Percentiles rank a stretch among this genome's conserved stretches.
These are phyloP conservation scores for Olyra latifolia DNA, from an alignment of 176 grass and related monocot species.

Conservation along the genomic window DNA sequence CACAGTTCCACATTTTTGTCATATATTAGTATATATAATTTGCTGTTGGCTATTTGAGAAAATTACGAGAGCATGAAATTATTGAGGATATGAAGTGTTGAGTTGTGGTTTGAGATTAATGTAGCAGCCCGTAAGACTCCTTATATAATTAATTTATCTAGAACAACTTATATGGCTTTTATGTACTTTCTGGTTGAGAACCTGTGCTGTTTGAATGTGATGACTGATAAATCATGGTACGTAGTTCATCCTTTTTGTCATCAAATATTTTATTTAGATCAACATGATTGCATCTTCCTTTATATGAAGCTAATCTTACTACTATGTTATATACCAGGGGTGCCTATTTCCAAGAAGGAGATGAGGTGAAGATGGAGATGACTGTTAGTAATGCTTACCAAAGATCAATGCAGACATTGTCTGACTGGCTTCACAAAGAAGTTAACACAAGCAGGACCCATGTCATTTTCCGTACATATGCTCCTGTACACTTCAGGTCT, in stretches of 20 bases:
- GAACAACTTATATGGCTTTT: not conserved
- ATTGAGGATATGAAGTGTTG: too few species aligned
- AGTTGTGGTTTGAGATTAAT: too few species aligned
- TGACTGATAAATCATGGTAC: not conserved
- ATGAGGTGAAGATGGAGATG: too few species aligned
- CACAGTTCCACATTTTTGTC: too few species aligned
- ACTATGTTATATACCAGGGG: constrained; percentile 45
- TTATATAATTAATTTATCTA: not conserved
- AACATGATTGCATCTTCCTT: too few species aligned
- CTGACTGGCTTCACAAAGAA: constrained; percentile 60
- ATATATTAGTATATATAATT: too few species aligned
- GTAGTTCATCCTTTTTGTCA: too few species aligned
- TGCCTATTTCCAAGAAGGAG: constrained; percentile 74
- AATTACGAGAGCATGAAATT: too few species aligned
- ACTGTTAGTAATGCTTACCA: constrained; percentile 54
- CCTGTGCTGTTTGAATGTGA: not conserved
- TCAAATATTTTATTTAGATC: too few species aligned
- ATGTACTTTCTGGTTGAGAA: too few species aligned
- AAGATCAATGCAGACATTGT: constrained; percentile 60
- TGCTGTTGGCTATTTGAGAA: too few species aligned
- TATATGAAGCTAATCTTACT: not conserved
- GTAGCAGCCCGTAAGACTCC: too few species aligned
- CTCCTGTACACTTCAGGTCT: constrained; percentile 88
- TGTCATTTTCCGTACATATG: constrained; percentile 74
- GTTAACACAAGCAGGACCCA: constrained; percentile 68